Conservation (phyloP, 306 rosid species). For the Cotoneaster glaucophyllus region DNA sequence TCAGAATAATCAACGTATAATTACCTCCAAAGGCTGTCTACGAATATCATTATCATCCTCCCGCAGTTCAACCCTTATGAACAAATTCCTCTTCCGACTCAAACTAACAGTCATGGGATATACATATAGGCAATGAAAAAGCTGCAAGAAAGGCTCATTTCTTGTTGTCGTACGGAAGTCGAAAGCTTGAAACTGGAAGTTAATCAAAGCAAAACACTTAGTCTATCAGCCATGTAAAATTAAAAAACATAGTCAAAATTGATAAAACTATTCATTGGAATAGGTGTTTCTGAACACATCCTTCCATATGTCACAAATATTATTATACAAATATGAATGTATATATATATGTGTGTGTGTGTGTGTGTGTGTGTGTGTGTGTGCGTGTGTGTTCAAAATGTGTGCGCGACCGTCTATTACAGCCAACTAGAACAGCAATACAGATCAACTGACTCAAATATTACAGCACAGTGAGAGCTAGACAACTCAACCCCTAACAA, state of each 20-base stretch:
- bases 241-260: background rate
- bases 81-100: conserved; percentile 94
- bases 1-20: conserved; percentile 4
- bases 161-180: conserved; percentile 95
- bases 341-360: background rate
- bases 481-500: background rate
- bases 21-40: conserved; percentile 91
- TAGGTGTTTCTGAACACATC: background rate
- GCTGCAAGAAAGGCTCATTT: conserved; percentile 98
- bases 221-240: conserved; percentile 11
- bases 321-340: background rate
- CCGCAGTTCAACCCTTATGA: conserved; percentile 77
- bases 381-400: too few relatives aligned
- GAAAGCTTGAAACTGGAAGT: conserved; percentile 87
- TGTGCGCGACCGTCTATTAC: too few relatives aligned
- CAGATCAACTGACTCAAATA: background rate
- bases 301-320: background rate
- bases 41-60: conserved; percentile 89
- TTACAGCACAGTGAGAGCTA: background rate
- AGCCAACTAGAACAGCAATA: background rate
- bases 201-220: conserved; percentile 27
- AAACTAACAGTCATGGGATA: conserved; percentile 90
- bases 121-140: conserved; percentile 90
- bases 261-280: background rate
- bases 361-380: too few relatives aligned